These are phyloP conservation scores for Jasminum sambac DNA, from an alignment of 257 asterid species.

Conservation along the genomic window DNA sequence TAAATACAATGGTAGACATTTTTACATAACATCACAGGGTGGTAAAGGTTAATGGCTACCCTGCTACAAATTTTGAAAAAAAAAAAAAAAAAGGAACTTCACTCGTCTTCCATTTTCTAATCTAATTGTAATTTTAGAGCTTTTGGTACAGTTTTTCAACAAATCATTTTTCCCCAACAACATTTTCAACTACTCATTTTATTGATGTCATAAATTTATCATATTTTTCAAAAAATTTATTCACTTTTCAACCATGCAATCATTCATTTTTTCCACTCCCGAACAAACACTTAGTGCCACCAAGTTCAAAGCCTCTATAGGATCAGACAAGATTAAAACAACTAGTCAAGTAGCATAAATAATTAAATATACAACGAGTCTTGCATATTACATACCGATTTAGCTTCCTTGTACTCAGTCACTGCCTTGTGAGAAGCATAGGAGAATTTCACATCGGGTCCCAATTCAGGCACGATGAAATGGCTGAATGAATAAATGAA, in stretches of 20 bases:
- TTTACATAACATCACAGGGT: neutral
- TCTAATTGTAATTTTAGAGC: neutral
- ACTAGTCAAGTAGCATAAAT: conserved; percentile 4
- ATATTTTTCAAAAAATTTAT: too few relatives aligned
- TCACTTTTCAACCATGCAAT: too few relatives aligned
- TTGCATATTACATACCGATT: conserved; percentile 29
- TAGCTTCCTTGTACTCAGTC: conserved; percentile 36
- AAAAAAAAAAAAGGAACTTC: neutral
- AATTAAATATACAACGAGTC: neutral
- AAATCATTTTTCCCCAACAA: too few relatives aligned
- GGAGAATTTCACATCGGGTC: conserved; percentile 34
- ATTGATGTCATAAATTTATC: too few relatives aligned
- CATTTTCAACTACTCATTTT: too few relatives aligned
- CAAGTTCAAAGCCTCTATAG: neutral
- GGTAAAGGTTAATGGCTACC: neutral
- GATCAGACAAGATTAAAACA: neutral
- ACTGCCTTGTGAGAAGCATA: conserved; percentile 45
- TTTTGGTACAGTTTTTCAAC: too few relatives aligned
- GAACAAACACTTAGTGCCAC: too few relatives aligned
- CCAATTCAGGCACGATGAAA: conserved; percentile 40
- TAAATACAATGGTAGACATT: neutral
- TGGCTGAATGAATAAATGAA: conserved; percentile 34
- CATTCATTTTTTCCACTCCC: too few relatives aligned
- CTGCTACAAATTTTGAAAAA: neutral
- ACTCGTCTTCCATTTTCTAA: neutral